Conservation (phyloP, 2,329 filamentous ascomycete genomes). For the Pestalotiopsis sp. region DNA sequence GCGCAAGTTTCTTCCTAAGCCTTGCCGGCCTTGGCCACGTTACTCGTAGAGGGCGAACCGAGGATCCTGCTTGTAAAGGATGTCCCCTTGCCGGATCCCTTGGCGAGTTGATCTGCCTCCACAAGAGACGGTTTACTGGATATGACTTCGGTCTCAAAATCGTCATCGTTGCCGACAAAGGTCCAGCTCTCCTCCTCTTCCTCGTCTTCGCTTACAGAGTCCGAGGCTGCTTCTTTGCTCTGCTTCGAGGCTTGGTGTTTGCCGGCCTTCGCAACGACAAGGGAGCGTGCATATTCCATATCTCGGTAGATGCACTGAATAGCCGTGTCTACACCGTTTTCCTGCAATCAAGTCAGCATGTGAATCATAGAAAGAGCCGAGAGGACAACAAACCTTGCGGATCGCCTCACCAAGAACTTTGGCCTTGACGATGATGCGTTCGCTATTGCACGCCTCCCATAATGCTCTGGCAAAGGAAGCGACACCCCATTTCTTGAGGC, state of each 20-base stretch:
- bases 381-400: conserved; percentile 65
- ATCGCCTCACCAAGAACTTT: conserved; percentile 83
- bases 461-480: conserved; percentile 81
- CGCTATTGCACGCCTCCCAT: conserved; percentile 88
- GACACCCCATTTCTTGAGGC: conserved; percentile 87
- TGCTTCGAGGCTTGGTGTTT: conserved; percentile 47
- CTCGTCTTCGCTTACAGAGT: conserved; percentile 48
- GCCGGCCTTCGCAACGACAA: conserved; percentile 69
- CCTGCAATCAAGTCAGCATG: conserved; percentile 54
- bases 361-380: not conserved
- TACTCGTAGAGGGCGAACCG: not conserved
- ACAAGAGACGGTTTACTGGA: conserved; percentile 31
- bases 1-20: conserved; percentile 6
- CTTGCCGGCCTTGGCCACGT: not conserved
- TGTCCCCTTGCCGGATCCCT: not conserved
- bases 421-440: conserved; percentile 90
- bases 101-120: conserved; percentile 24
- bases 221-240: conserved; percentile 23
- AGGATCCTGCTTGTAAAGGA: conserved; percentile 8
- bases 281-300: conserved; percentile 84
- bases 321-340: conserved; percentile 86
- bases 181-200: conserved; percentile 89
- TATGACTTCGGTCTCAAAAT: conserved; percentile 32
- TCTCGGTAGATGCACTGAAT: conserved; percentile 95
- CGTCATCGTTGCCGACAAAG: conserved; percentile 66